These are phyloP conservation scores for Neurospora sp. DNA, from an alignment of 495 filamentous ascomycete species.

Conservation along the genomic window DNA sequence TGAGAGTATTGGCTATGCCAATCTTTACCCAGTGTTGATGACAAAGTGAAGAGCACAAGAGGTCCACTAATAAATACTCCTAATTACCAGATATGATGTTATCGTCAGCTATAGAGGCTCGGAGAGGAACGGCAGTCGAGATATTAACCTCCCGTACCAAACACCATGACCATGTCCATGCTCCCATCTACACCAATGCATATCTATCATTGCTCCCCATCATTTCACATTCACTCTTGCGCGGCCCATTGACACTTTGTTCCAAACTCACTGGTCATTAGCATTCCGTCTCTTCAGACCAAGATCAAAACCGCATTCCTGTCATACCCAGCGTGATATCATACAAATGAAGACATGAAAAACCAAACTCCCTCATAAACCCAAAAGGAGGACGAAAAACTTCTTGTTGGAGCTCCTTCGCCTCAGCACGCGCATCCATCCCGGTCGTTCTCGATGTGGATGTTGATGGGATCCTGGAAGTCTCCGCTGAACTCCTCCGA, in stretches of 20 bases:
- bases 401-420: background rate
- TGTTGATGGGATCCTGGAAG: conserved; percentile 95
- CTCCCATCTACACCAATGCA: conserved; percentile 8
- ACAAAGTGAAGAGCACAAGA: background rate
- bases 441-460: conserved; percentile 81
- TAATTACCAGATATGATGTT: background rate
- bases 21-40: background rate
- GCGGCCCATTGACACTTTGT: background rate
- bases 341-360: conserved; percentile 14
- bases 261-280: conserved; percentile 1
- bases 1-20: background rate
- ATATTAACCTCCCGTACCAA: conserved; percentile 1
- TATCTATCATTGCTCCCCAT: conserved; percentile 4
- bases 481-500: conserved; percentile 86
- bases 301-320: conserved; percentile 9
- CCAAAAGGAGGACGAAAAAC: background rate
- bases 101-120: background rate
- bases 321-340: conserved; percentile 21
- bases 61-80: background rate
- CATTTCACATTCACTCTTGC: background rate
- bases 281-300: conserved; percentile 4
- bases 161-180: conserved; percentile 1
- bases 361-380: background rate
- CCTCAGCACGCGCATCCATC: conserved; percentile 81
- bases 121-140: background rate